Conservation (phyloP, 495 filamentous ascomycete genomes). For the Thermochaetoides thermophila region DNA sequence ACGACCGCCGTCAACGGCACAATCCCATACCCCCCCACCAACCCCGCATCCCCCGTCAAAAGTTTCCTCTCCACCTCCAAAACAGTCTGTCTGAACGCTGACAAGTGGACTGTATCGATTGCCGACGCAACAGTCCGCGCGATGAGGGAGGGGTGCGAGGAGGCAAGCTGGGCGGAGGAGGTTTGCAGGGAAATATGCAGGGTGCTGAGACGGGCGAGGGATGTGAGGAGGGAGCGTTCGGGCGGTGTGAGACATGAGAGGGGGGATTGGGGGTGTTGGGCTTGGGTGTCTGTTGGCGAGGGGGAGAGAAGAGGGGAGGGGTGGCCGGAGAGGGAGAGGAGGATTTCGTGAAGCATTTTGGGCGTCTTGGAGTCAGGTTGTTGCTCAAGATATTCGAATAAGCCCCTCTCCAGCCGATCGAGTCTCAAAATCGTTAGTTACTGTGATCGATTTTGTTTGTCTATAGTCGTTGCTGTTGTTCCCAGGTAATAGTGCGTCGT, state of each 20-base stretch:
- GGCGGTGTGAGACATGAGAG: conserved; percentile 47
- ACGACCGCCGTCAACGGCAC: conserved; percentile 80
- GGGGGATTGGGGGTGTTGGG: conserved; percentile 18
- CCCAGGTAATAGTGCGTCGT: neutral
- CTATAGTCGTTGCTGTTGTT: neutral
- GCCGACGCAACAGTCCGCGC: conserved; percentile 79
- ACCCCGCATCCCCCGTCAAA: conserved; percentile 48
- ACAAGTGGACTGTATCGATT: conserved; percentile 58
- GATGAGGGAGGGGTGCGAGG: conserved; percentile 57
- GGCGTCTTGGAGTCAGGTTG: conserved; percentile 10
- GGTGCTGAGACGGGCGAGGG: conserved; percentile 58
- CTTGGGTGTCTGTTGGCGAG: conserved; percentile 19
- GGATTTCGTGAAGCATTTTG: conserved; percentile 92
- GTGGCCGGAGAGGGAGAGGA: conserved; percentile 87
- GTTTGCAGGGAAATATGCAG: conserved; percentile 56
- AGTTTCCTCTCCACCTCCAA: conserved; percentile 70
- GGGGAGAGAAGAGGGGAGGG: conserved; percentile 66
- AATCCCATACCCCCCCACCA: conserved; percentile 81
- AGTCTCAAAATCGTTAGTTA: too few species aligned
- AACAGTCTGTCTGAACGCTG: conserved; percentile 66
- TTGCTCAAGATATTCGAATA: conserved; percentile 1
- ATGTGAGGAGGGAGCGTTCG: conserved; percentile 66
- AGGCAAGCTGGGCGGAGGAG: conserved; percentile 47
- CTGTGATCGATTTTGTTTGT: neutral
- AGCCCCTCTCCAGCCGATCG: too few species aligned